Conservation (phyloP, 1,284 basidiomycete species). For the Ustilago trichophora region DNA sequence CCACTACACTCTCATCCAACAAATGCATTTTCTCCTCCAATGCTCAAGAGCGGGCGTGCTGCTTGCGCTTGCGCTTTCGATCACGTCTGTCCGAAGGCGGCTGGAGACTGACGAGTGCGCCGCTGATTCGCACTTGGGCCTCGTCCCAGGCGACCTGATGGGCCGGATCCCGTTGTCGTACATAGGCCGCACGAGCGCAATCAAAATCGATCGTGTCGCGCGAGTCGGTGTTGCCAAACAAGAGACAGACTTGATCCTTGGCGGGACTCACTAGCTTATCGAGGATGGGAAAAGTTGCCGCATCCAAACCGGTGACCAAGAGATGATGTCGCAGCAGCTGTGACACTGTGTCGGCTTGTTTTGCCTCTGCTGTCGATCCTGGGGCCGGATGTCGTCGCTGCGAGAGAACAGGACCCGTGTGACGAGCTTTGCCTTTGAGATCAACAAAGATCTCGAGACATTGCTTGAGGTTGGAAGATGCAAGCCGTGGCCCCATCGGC, state of each 20-base stretch:
- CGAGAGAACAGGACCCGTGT: neutral
- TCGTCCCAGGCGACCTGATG: neutral
- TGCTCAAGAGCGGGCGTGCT: no score
- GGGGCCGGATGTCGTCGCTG: neutral
- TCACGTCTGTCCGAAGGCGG: no score
- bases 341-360: no score
- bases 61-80: no score
- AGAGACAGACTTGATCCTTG: neutral
- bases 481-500: neutral
- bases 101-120: neutral
- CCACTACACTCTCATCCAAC: no score
- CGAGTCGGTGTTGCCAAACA: no score
- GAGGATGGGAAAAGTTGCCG: neutral
- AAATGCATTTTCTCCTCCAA: no score
- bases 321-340: neutral
- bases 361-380: neutral
- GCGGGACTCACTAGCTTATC: neutral
- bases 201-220: no score
- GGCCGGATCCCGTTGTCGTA: neutral
- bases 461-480: neutral
- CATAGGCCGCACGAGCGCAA: neutral
- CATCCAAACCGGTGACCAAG: neutral
- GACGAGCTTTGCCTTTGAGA: neutral
- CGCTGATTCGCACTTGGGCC: neutral
- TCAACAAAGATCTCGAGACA: neutral